A percentile compares a stretch with the other conserved stretches of the same genome.
These are phyloP conservation scores for Xylaria curta DNA, from an alignment of 495 filamentous ascomycete species.

Conservation along the genomic window DNA sequence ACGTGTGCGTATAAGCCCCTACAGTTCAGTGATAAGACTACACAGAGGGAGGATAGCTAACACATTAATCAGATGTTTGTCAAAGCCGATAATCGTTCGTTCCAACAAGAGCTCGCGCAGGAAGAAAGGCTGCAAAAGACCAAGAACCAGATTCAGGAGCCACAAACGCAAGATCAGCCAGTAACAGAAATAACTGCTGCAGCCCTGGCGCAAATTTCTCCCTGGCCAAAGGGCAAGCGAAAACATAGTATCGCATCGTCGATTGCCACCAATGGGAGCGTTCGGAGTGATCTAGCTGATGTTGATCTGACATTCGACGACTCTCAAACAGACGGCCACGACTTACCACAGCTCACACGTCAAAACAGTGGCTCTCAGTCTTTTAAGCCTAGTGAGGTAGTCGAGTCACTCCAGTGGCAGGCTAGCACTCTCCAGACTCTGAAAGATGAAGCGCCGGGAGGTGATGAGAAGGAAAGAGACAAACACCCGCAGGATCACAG, in stretches of 20 bases:
- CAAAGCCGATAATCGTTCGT: conserved; percentile 51
- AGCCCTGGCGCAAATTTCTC: conserved; percentile 26
- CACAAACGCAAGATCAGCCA: conserved; percentile 15
- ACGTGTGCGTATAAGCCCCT: conserved; percentile 32
- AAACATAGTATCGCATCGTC: conserved; percentile 38
- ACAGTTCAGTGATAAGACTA: neutral
- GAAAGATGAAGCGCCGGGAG: neutral
- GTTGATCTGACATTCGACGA: conserved; percentile 38
- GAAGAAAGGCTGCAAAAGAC: conserved; percentile 24
- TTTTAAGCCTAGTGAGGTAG: conserved; percentile 21
- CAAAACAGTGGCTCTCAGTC: conserved; percentile 18
- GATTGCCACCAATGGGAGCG: conserved; percentile 37
- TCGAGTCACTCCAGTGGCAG: conserved; percentile 20
- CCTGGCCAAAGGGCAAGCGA: conserved; percentile 16
- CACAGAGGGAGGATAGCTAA: conserved; percentile 5
- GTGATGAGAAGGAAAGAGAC: neutral
- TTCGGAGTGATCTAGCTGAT: conserved; percentile 31
- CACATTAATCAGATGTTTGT: conserved; percentile 43
- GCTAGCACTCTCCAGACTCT: neutral
- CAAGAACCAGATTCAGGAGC: conserved; percentile 17
- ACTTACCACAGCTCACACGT: conserved; percentile 33
- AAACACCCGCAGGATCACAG: neutral
- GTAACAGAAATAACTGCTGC: conserved; percentile 25
- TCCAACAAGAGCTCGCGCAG: conserved; percentile 50
- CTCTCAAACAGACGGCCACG: conserved; percentile 30